Evolutionary conservation across 805 yeast species (phyloP), one percentile per base, ranked within the genome.

Genomic region (Pichia nakasei): DNA sequence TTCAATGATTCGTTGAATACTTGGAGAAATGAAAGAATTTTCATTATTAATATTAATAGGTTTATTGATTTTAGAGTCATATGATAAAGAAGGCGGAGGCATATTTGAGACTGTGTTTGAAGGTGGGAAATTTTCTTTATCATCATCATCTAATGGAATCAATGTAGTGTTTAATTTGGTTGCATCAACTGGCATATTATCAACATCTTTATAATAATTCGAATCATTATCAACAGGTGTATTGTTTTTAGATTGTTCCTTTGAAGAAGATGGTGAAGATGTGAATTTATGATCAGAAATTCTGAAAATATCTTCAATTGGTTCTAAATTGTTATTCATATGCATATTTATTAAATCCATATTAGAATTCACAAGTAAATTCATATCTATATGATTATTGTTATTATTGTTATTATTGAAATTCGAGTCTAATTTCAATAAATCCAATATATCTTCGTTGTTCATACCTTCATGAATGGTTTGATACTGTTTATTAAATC

Each of bases 101-200:
- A 37, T 35, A 9, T 29, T 12, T 12, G 32, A 29, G 7, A 12
- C 17, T n/a, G 27, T 29, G 26, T 38, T 33, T 21, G 27, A 27
- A 13, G 49, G 45, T 13, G 57, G 55, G 9, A 50, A 50, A 35
- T 53, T 45, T 43, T 63, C 63, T 39, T 62, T 65, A 41, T 63
- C 63, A 22, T 61, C 61, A 31, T 68, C 76, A 45, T 70, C 74
- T n/a, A 75, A 48, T 47, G 72, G 74, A 38, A 75, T 75, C 20
- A 75, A 67, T 35, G 78, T 65, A 4, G 80, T 75, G 51, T 74
- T 75, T 35, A 72, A 59, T 52, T 75, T 75, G 5, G 74, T 72
- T n/a, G 80, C 80, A 44, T 57, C 56, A 19, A 62, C 47, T 17
- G 67, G 66, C 8, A 47, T 59, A 66, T 65, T 74, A 63, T 70